Base-by-base conservation (phyloP, 2,329 filamentous ascomycete genomes). In the Colletotrichum plurivorum region DNA sequence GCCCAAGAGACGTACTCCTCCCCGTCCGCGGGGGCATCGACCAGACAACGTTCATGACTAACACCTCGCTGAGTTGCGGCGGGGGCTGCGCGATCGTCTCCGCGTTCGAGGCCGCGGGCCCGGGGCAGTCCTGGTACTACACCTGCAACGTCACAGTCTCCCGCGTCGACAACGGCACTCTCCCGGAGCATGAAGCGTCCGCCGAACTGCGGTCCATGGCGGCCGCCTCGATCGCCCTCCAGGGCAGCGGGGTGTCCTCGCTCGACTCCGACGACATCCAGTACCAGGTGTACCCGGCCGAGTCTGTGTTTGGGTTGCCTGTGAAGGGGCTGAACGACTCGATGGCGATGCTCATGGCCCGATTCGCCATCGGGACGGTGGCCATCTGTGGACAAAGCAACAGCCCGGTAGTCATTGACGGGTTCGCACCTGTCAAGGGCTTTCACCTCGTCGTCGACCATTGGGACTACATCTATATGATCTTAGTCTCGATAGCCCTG, bases 261-360 rank as follows among this genome's bases (percentile, higher is more conserved):
- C 59, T 71, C 12, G 73, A 31, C 58, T 73, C 73, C 67, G 70
- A 70, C 63, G 62, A 69, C 58, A 67, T 74, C 41, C 77, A 79
- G 69, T 80, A 76, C 52, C 81, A 84, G 71, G 80, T 78, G 8
- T 85, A 85, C 58, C 83, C 84, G 0, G 75, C 78, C 27, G 80
- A 83, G 58, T 79, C 80, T 1, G 66, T 75, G 4, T 84, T 80
- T 57, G 84, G 84, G 1, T 41, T 49, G 0, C 74, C 78, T 2
- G 59, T 73, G 10, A 63, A 75, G 10, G 84, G 84, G 1, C 70
- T 53, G 0, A 31, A 73, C 0, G 63, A 60, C 0, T 82, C 88
- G 74, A 84, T 79, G 4, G 73, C 73, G 9, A 59, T 76, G 6
- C 75, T 84, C 16, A 73, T 79, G 0, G 31, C 7, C 31, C 71